Percentiles rank a stretch among this genome's conserved stretches.
These are phyloP conservation scores for Syzygium aromaticum DNA, from an alignment of 345 rosid species.

Conservation along the genomic window DNA sequence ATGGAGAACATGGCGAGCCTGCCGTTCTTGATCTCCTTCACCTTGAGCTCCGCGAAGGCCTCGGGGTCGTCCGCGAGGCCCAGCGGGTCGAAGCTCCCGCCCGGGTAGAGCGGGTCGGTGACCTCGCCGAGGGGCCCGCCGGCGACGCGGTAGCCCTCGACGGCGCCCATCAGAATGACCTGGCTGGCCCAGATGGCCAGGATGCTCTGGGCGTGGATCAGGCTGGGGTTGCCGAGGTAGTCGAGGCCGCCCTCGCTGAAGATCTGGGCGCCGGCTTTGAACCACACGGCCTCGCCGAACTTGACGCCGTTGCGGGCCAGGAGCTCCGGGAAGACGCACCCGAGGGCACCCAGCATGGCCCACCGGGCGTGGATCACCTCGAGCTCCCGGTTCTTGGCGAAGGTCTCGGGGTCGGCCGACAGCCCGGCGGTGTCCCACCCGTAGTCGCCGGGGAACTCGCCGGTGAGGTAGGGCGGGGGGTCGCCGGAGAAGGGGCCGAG, in stretches of 20 bases:
- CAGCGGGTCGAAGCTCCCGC: slow-evolving; percentile 20
- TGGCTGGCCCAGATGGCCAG: slow-evolving; percentile 19
- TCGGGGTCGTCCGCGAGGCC: slow-evolving; percentile 18
- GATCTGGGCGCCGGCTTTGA: slow-evolving; percentile 19
- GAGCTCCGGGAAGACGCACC: slow-evolving; percentile 23
- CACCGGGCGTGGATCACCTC: slow-evolving; percentile 17
- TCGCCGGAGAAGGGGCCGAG: slow-evolving; percentile 21
- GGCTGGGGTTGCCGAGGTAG: slow-evolving; percentile 20
- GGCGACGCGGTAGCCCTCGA: slow-evolving; percentile 18
- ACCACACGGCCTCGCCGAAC: slow-evolving; percentile 22
- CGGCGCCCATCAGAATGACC: slow-evolving; percentile 17
- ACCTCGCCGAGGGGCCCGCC: slow-evolving; percentile 16
- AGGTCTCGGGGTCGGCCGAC: slow-evolving; percentile 17
- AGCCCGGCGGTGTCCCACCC: slow-evolving; percentile 24
- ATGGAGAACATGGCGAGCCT: slow-evolving; percentile 18
- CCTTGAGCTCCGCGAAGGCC: slow-evolving; percentile 19
- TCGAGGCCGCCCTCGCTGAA: slow-evolving; percentile 19
- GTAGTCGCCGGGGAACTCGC: slow-evolving; percentile 21
- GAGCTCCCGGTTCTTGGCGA: slow-evolving; percentile 21
- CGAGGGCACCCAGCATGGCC: slow-evolving; percentile 15
- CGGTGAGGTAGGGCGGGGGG: slow-evolving; percentile 12
- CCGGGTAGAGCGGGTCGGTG: slow-evolving; percentile 15
- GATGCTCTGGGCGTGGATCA: slow-evolving; percentile 21
- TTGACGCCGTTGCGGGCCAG: slow-evolving; percentile 15
- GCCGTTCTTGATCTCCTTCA: slow-evolving; percentile 20